Evolutionary conservation across 169 alveolate species (phyloP).

Genomic region (Eimeria falciformis): DNA sequence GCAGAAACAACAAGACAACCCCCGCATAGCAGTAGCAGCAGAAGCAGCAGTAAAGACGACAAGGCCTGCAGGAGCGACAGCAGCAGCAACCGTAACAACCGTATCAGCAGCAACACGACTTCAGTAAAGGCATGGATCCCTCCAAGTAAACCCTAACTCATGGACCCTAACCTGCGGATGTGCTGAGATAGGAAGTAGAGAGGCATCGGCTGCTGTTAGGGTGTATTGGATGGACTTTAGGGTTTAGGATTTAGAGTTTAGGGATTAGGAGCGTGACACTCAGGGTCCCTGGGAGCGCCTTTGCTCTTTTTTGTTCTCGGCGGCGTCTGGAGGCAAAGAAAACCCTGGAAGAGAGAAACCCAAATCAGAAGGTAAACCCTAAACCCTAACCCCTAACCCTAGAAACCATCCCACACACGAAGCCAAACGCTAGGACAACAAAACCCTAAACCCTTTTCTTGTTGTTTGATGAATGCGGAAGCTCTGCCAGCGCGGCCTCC

Average conservation of each 20-base stretch:
- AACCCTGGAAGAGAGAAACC: neutral
- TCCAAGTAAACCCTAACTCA: neutral
- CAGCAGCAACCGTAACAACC: neutral
- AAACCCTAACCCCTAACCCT: neutral
- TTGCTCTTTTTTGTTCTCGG: constrained; percentile 24
- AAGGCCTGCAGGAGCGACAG: neutral
- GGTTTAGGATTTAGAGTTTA: neutral
- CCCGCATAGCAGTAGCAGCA: too few species aligned
- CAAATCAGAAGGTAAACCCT: neutral
- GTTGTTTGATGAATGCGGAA: neutral
- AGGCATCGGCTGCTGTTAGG: too few species aligned
- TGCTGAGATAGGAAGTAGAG: too few species aligned
- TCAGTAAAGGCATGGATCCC: neutral
- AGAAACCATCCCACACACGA: too few species aligned
- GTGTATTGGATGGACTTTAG: neutral
- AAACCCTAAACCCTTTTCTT: neutral
- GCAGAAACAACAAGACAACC: neutral
- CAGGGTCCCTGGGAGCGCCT: constrained; percentile 3
- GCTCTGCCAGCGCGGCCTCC: neutral
- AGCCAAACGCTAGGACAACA: neutral
- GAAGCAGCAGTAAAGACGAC: neutral
- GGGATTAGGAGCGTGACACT: neutral
- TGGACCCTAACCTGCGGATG: neutral
- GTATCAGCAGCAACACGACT: neutral
- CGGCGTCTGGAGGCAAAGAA: neutral